phyloP scores from a whole-genome alignment of 2,329 filamentous ascomycete genomes.

The Didymella segeticola region DNA sequence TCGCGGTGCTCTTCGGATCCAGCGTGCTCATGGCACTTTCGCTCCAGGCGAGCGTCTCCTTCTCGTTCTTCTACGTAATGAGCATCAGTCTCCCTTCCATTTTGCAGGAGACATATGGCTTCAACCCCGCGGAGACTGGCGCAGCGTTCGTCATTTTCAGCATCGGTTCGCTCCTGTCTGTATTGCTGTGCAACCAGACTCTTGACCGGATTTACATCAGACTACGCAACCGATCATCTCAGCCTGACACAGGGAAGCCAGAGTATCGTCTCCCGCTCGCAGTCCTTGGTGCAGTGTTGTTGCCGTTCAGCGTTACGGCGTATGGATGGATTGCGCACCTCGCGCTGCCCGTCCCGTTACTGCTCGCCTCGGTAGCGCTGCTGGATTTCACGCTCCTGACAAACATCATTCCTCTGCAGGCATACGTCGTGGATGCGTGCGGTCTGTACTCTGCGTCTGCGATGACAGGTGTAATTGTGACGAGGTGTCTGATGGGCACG shows the following conservation, averaged over 20 bases:
- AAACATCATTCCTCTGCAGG: conserved; percentile 58
- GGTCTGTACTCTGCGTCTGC: conserved; percentile 64
- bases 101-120: conserved; percentile 49
- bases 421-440: conserved; percentile 65
- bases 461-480: conserved; percentile 64
- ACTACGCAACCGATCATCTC: conserved; percentile 49
- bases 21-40: conserved; percentile 62
- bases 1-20: conserved; percentile 55
- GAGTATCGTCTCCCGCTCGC: conserved; percentile 63
- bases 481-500: conserved; percentile 62
- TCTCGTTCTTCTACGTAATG: conserved; percentile 56
- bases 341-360: conserved; percentile 50
- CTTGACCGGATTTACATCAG: conserved; percentile 63
- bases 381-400: conserved; percentile 58
- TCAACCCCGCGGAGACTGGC: conserved; percentile 60
- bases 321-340: conserved; percentile 62
- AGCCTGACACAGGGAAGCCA: conserved; percentile 54
- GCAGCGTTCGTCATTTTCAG: conserved; percentile 64
- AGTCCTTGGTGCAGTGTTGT: conserved; percentile 55
- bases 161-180: conserved; percentile 56
- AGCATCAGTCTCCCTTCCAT: conserved; percentile 55
- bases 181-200: conserved; percentile 58
- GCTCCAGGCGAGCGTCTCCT: conserved; percentile 52
- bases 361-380: conserved; percentile 55
- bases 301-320: conserved; percentile 55